phyloP scores from a whole-genome alignment of 306 rosid species.

The Sindora glabra region DNA sequence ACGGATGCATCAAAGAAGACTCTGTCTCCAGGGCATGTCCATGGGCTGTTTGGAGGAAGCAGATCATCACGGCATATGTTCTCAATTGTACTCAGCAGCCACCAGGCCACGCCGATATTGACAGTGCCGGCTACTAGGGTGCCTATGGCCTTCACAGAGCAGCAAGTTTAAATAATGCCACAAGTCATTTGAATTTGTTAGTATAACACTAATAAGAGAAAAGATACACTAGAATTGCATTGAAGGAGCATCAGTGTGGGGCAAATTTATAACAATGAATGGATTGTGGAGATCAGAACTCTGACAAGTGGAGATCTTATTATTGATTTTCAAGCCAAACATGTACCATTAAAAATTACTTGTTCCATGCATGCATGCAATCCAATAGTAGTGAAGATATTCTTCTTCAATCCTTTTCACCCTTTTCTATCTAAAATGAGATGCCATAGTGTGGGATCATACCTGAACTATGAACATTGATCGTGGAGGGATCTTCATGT shows the following conservation, averaged over 20 bases:
- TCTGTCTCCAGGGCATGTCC: conserved; percentile 39
- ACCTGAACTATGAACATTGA: conserved; percentile 77
- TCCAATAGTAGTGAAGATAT: too few species aligned
- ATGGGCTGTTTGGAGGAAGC: conserved; percentile 18
- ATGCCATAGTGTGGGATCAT: background rate
- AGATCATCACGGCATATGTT: conserved; percentile 15
- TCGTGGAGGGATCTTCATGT: conserved; percentile 64
- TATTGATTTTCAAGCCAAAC: too few species aligned
- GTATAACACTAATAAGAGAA: too few species aligned
- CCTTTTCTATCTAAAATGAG: background rate
- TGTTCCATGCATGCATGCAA: background rate
- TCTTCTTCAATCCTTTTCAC: background rate
- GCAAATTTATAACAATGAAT: too few species aligned
- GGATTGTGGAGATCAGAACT: too few species aligned
- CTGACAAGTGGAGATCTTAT: too few species aligned
- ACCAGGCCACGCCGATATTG: conserved; percentile 24
- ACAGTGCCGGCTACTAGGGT: conserved; percentile 25
- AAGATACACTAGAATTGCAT: too few species aligned
- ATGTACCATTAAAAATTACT: background rate
- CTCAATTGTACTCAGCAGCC: conserved; percentile 23
- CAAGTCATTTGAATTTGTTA: too few species aligned
- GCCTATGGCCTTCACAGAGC: conserved; percentile 14
- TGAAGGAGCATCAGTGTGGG: too few species aligned
- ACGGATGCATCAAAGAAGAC: conserved; percentile 69
- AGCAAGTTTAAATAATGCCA: background rate